Conservation (phyloP, 345 rosid species). For the Clausena lansium region DNA sequence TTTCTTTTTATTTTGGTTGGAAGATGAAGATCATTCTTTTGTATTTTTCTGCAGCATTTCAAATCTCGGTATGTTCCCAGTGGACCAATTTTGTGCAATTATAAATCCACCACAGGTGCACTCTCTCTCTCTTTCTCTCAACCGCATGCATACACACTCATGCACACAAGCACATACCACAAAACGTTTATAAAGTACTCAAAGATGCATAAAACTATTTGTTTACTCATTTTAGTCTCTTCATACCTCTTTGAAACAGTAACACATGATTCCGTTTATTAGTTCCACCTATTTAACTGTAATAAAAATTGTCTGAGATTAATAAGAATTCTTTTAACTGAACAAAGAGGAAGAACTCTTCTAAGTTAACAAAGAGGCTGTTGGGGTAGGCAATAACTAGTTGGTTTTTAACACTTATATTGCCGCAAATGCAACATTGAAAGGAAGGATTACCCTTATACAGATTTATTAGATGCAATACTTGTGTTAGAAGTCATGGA, state of each 20-base stretch:
- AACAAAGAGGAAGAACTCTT: background rate
- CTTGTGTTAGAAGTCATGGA: background rate
- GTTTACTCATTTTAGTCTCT: background rate
- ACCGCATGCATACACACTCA: too few species aligned
- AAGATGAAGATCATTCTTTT: background rate
- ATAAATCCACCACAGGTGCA: slow-evolving; percentile 96
- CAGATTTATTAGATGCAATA: background rate
- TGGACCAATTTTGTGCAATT: slow-evolving; percentile 88
- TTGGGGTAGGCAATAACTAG: background rate
- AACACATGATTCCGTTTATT: background rate
- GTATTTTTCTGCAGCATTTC: slow-evolving; percentile 73
- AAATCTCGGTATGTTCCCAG: slow-evolving; percentile 98
- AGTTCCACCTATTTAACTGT: background rate
- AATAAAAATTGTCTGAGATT: background rate
- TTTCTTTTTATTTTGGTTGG: background rate
- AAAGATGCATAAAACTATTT: background rate
- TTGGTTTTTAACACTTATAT: background rate
- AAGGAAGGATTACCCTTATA: background rate
- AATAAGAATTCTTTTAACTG: background rate
- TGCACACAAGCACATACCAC: background rate
- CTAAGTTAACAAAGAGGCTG: background rate
- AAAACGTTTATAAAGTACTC: background rate
- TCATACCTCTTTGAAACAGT: background rate
- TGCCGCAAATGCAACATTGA: background rate
- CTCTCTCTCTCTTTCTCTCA: slow-evolving; percentile 19